Percentiles rank a stretch among this genome's conserved stretches.
Conservation (phyloP, 805 yeast species). For the Saccharomycodes ludwigii region DNA sequence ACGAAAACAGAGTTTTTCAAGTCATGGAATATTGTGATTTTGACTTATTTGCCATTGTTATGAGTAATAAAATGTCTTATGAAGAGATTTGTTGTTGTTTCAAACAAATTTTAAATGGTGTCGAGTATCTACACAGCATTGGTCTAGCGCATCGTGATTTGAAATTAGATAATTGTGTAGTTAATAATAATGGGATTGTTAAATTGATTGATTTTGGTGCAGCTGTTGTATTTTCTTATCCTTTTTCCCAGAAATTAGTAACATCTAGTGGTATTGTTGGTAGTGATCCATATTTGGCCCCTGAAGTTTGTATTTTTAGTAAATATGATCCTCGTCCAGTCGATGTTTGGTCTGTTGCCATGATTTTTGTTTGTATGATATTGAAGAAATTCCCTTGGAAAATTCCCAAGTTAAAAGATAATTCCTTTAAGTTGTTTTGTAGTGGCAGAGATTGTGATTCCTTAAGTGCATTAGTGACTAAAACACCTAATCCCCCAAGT, state of each 20-base stretch:
- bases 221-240: constrained; percentile 83
- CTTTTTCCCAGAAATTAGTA: constrained; percentile 58
- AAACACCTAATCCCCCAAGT: constrained; percentile 37
- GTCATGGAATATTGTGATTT: constrained; percentile 93
- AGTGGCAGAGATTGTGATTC: constrained; percentile 60
- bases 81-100: constrained; percentile 82
- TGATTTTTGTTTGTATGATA: constrained; percentile 85
- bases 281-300: constrained; percentile 82
- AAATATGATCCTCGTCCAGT: constrained; percentile 88
- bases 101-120: constrained; percentile 72
- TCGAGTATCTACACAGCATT: constrained; percentile 66
- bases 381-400: constrained; percentile 92
- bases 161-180: constrained; percentile 86
- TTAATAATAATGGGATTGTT: constrained; percentile 70
- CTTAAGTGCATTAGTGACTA: constrained; percentile 46
- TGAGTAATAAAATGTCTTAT: constrained; percentile 78
- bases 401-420: constrained; percentile 71
- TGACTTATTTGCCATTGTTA: constrained; percentile 86
- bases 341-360: constrained; percentile 88
- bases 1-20: constrained; percentile 74
- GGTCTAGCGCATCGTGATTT: constrained; percentile 89
- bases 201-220: constrained; percentile 90
- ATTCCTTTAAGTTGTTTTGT: constrained; percentile 73
- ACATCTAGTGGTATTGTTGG: constrained; percentile 82
- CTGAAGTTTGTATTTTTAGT: constrained; percentile 75